Evolutionary conservation across 2,329 filamentous ascomycete species (phyloP).

Genomic region (Pseudogymnoascus sp.): DNA sequence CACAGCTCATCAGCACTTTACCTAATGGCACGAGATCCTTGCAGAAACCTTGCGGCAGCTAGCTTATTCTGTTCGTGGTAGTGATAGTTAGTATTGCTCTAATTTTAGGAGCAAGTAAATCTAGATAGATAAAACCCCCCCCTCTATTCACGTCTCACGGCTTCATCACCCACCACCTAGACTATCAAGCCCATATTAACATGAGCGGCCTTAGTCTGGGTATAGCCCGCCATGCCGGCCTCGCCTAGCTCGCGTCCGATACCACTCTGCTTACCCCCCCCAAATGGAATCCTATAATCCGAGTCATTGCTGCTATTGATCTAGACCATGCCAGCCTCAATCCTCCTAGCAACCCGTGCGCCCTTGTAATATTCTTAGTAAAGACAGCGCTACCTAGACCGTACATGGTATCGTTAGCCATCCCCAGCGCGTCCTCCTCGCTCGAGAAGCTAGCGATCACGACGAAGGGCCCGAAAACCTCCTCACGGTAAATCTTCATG

Average conservation of each 20-base stretch:
- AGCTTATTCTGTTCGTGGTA: no score
- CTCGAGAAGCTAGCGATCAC: slow-evolving; percentile 61
- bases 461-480: slow-evolving; percentile 68
- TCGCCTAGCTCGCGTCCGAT: slow-evolving; percentile 67
- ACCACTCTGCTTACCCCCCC: slow-evolving; percentile 70
- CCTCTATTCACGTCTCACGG: background rate
- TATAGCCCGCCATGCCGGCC: slow-evolving; percentile 58
- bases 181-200: background rate
- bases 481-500: slow-evolving; percentile 68
- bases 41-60: no score
- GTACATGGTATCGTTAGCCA: slow-evolving; percentile 55
- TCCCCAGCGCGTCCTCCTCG: slow-evolving; percentile 55
- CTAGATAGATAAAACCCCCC: background rate
- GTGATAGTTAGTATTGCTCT: background rate
- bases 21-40: no score
- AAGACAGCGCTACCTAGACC: slow-evolving; percentile 61
- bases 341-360: slow-evolving; percentile 54
- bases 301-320: slow-evolving; percentile 54
- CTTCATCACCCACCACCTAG: background rate
- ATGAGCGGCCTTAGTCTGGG: slow-evolving; percentile 50
- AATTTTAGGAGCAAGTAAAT: background rate
- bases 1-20: no score
- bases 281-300: slow-evolving; percentile 57
- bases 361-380: slow-evolving; percentile 59
- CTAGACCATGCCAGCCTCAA: slow-evolving; percentile 46